Evolutionary conservation across 78 protist genomes (phyloP).

Genomic region (Protostelium mycophagum): DNA sequence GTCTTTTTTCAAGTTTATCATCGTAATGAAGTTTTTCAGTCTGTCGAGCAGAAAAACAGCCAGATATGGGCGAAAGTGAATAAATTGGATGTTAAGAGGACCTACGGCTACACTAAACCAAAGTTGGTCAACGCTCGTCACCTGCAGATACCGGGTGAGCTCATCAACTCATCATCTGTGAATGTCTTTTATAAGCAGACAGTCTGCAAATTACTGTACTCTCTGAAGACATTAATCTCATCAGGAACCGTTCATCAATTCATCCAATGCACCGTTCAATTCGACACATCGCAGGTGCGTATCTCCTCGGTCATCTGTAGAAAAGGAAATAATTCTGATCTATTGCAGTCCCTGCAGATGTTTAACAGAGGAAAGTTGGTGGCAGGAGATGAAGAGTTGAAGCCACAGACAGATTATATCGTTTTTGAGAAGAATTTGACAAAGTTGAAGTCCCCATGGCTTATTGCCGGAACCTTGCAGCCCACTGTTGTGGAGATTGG

Average conservation of each 20-base stretch:
- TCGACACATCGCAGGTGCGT: neutral
- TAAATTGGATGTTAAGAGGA: neutral
- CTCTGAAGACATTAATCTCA: no score
- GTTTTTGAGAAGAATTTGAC: neutral
- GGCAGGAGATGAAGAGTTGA: neutral
- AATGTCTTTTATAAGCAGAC: no score
- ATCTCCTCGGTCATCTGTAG: neutral
- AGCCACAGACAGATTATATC: neutral
- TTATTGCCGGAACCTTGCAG: neutral
- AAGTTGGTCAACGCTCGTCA: neutral
- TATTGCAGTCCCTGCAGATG: neutral
- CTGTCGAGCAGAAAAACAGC: neutral
- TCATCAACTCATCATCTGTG: no score
- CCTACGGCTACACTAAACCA: neutral
- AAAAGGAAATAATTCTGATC: neutral
- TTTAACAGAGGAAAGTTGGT: neutral
- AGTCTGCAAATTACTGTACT: no score
- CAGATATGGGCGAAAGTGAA: neutral
- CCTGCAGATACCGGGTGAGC: neutral
- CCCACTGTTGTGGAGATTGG: no score
- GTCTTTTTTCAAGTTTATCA: neutral
- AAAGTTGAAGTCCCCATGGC: neutral
- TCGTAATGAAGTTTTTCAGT: neutral
- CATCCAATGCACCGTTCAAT: neutral
- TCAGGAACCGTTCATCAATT: no score